Conservation (phyloP, 2,329 filamentous ascomycete species). For the Xylaria multiplex region DNA sequence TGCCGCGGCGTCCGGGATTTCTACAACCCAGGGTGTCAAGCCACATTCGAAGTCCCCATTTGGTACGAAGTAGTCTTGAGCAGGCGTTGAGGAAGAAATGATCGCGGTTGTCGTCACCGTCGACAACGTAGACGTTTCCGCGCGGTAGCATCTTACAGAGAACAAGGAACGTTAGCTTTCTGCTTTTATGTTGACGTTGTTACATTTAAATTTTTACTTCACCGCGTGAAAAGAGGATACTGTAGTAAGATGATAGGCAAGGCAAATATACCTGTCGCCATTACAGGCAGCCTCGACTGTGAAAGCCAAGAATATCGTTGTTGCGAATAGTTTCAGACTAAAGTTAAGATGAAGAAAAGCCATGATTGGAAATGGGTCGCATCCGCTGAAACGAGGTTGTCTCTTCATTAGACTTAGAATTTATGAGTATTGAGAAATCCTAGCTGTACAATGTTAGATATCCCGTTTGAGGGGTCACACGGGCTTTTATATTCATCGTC, state of each 20-base stretch:
- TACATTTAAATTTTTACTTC: neutral
- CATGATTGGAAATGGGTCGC: no score
- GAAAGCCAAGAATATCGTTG: no score
- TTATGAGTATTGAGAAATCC: neutral
- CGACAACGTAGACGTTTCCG: neutral
- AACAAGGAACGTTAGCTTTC: neutral
- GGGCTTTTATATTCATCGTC: slow-evolving; percentile 12
- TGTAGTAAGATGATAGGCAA: neutral
- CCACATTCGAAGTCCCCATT: slow-evolving; percentile 40
- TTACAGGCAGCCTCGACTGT: no score
- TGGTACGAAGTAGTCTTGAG: slow-evolving; percentile 20
- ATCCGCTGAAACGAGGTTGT: neutral
- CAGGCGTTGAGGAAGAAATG: slow-evolving; percentile 1
- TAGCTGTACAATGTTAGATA: neutral
- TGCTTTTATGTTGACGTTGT: neutral
- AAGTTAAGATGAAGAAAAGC: no score
- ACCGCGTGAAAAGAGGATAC: neutral
- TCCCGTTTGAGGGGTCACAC: neutral
- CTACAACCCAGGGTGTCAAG: slow-evolving; percentile 37
- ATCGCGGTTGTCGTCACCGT: no score
- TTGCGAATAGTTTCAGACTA: no score
- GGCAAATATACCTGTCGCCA: neutral
- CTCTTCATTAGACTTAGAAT: neutral
- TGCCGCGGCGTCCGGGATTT: slow-evolving; percentile 33
- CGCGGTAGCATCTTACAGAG: slow-evolving; percentile 7